Base-by-base conservation (phyloP, 495 filamentous ascomycete species). In the Lasiosphaeria ovina region DNA sequence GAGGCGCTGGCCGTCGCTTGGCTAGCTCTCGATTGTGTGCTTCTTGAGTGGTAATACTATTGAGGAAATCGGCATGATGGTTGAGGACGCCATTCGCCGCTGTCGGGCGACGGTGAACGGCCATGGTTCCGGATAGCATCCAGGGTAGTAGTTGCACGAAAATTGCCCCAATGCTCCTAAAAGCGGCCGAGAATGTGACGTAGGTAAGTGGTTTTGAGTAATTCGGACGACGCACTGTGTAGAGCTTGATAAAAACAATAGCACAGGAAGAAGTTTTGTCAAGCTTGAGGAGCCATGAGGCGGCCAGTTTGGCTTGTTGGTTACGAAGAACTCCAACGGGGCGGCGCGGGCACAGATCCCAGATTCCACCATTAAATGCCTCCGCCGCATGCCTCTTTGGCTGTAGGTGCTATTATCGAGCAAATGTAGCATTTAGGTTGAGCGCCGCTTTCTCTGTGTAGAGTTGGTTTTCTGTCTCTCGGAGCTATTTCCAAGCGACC, bases 11-110 rank as follows among this genome's bases (percentile, higher is more conserved):
- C 36, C 38, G 49, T 24, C 33, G 60, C 31, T 47, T 35, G 33
- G 45, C 33, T 32, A 12, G n/a, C n/a, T n/a, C 40, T 14, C 59
- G 59, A 4, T 31, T 47, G 49, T 62, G 35, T 4, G 9, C 24
- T 35, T 58, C 54, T 58, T 34, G 54, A n/a, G 2, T 12, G 44
- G 55, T 31, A 16, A 62, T 36, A 10, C 40, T 47, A 16, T 58
- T 24, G 50, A 62, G 31, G 17, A 51, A 51, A 24, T 51, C 49
- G 38, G 38, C 38, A 12, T 40, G 38, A 40, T 40, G 38, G 38
- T 12, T 12, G 38, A 40, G 38, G 12, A 40, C 38, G 38, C 38
- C 38, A 40, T 40, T 40, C 12, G 6, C 12, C 38, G 38, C 38
- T 6, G 38, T 40, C n/a, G n/a, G n/a, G 38, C 12, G 38, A 12